Conservation (phyloP, 495 filamentous ascomycete genomes). For the Penicillium mononematosum region DNA sequence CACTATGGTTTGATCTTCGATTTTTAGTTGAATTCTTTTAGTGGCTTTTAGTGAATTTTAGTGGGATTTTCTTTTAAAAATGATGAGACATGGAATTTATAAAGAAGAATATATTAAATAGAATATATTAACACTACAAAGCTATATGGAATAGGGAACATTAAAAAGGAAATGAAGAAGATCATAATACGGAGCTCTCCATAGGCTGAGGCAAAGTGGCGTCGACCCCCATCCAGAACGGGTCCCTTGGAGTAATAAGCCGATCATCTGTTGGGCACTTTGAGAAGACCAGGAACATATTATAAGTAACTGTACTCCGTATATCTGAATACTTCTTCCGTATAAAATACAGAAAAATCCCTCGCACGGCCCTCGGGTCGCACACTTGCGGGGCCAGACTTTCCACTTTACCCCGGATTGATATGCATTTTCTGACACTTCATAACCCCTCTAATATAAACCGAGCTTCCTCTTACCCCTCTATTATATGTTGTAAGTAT, state of each 20-base stretch:
- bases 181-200: neutral
- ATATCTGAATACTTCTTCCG: too few relatives aligned
- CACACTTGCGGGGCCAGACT: conserved; percentile 9
- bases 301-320: neutral
- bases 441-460: neutral
- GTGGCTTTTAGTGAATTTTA: neutral
- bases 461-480: neutral
- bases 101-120: neutral
- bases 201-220: neutral
- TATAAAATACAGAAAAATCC: too few relatives aligned
- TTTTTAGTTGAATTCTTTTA: neutral
- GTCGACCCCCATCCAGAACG: neutral
- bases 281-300: neutral
- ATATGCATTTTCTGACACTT: conserved; percentile 5
- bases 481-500: neutral
- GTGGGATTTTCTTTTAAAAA: neutral
- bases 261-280: neutral
- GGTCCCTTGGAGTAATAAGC: neutral
- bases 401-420: conserved; percentile 10
- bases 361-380: conserved; percentile 8
- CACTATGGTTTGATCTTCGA: conserved; percentile 11
- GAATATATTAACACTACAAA: neutral
- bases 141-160: too few relatives aligned
- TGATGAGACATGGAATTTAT: neutral
- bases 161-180: neutral